Base-by-base conservation (phyloP, 2,329 filamentous ascomycete species). In the Ceratocystis lukuohia region DNA sequence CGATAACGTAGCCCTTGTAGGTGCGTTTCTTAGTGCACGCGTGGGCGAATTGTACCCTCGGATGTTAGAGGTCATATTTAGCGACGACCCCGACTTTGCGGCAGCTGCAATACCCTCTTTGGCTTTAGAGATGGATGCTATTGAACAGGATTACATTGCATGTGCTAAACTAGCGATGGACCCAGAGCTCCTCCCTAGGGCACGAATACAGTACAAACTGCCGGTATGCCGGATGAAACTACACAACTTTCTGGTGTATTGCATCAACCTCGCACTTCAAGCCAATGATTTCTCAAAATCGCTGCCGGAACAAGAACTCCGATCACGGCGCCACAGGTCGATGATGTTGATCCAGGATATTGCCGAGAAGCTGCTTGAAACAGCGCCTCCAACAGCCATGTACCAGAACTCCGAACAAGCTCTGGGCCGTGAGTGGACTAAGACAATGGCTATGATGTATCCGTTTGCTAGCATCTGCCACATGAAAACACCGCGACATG, bases 381-480 rank as follows among this genome's bases (percentile, higher is more conserved):
- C 64, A 8, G 64, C 64, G 15, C 66, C 66, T 12, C 66, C 66
- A 37, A 44, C 41, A 1, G 28, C 46, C 1, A 20, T 66, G 3
- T 53, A 37, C 12, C 48, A 30, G 22, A 17, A 25, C 1, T 22
- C 17, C 10, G 30, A 41, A 5, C 48, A 12, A 4, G 44, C n/a
- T 4, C 2, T 50, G 4, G 64, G 64, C n/a, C 17, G n/a, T 6
- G 48, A 61, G 5, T 68, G 64, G 66, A 59, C 45, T n/a, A 68
- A 66, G 53, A 68, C 53, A 37, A 66, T 68, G 64, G 66, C 64
- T 1, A 68, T 68, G 66, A 63, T 68, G 41, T 68, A 68, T 33
- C 66, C 66, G 15, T 68, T 68, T 68, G 66, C 66, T 46, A 30
- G 64, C 28, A 65, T 68, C 28, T 65, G 66, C 5, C 64, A 68